phyloP scores from a whole-genome alignment of 805 yeast genomes.

The Hanseniaspora occidentalis region DNA sequence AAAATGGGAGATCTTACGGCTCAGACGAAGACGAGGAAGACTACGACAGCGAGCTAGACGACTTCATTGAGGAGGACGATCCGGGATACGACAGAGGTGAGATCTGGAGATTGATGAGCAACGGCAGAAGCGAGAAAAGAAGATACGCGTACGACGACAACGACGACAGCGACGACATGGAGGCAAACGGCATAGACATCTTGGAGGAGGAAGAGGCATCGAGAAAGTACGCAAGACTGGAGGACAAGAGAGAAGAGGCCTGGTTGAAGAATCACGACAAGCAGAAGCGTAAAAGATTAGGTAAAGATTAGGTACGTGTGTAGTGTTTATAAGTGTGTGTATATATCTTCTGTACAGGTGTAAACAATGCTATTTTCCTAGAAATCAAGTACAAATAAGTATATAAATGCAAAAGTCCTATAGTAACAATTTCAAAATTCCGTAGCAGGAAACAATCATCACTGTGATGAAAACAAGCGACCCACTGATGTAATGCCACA shows the following conservation, averaged over 20 bases:
- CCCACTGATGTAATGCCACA: constrained; percentile 22
- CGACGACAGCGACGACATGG: constrained; percentile 63
- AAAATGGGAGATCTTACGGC: constrained; percentile 16
- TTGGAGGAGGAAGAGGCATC: constrained; percentile 71
- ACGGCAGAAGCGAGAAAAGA: constrained; percentile 32
- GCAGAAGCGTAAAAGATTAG: constrained; percentile 27
- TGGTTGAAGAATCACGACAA: constrained; percentile 38
- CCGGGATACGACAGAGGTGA: constrained; percentile 68
- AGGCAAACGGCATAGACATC: constrained; percentile 85
- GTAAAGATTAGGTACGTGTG: background rate
- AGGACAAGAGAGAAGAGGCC: constrained; percentile 61
- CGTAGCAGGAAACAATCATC: constrained; percentile 21
- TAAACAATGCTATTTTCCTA: no score
- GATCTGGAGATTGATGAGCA: constrained; percentile 80
- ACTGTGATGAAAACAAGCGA: constrained; percentile 16
- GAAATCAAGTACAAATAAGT: no score
- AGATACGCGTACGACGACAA: constrained; percentile 32
- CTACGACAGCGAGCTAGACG: constrained; percentile 36
- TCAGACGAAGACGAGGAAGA: constrained; percentile 34
- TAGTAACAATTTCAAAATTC: constrained; percentile 19
- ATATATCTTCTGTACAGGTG: background rate
- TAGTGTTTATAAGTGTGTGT: background rate
- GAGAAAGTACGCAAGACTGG: constrained; percentile 52
- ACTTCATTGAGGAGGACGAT: constrained; percentile 42
- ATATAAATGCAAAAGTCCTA: background rate